Base-by-base conservation (phyloP, 176 grass and related monocot genomes). In the Paspalum vaginatum region DNA sequence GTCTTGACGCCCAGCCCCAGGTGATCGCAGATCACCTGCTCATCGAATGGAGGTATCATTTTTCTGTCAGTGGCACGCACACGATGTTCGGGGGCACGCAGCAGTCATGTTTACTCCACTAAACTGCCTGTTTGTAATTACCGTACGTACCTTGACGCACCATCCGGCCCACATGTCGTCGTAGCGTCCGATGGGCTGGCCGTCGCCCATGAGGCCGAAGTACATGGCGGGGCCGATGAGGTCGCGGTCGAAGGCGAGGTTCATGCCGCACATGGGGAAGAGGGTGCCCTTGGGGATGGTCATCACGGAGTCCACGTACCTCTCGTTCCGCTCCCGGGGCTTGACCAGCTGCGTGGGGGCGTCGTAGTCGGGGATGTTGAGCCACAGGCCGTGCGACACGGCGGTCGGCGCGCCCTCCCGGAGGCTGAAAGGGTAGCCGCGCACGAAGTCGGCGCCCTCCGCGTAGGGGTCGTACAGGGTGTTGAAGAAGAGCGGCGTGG, bases 101-200 rank as follows among this genome's bases (percentile, higher is more conserved):
- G 32, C 32, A 32, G 32, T 32, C 32, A 32, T 32, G 32, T 32
- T 2, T 32, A 1, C 32, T 32, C 3, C 32, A 32, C 1, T 32
- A 32, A 32, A 32, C 32, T 32, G 32, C 32, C 32, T 32, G 32
- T 32, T 32, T 32, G 32, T 32, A 32, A 32, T 32, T 32, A 32
- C 32, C 32, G 32, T 32, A 32, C 32, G 32, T 72, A 91, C 90
- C 86, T 92, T 92, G 66, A 92, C 65, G 38, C 90, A 92, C 86
- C 90, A 89, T 8, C 90, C 86, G 7, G 90, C 90, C 90, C 90
- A 92, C 90, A 92, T 89, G 74, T 92, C 90, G 76, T 92, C 90
- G 78, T 88, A 92, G 38, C 90, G 90, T 60, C 90, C 86, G 70
- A 92, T 92, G 63, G 90, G 90, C 86, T 89, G 90, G 1, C 89